Percentiles rank a stretch among this genome's conserved stretches.
These are phyloP conservation scores for Acer saccharum DNA, from an alignment of 345 rosid genomes.

Conservation along the genomic window DNA sequence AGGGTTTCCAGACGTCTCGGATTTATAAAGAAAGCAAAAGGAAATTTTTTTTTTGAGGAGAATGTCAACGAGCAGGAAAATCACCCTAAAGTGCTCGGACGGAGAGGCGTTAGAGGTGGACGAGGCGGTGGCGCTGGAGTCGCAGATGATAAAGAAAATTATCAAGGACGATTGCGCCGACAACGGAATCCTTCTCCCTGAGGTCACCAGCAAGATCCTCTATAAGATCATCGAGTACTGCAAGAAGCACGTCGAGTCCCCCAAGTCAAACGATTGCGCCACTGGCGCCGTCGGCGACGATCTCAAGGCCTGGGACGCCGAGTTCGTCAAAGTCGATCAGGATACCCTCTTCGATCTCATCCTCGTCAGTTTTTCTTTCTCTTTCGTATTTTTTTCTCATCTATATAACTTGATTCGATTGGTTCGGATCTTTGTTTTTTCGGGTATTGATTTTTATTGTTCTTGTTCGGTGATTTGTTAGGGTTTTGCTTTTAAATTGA, in stretches of 20 bases:
- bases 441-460: no score
- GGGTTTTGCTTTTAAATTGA: no score
- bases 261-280: constrained; percentile 33
- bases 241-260: constrained; percentile 62
- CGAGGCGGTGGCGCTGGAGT: no score
- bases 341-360: no score
- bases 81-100: constrained; percentile 55
- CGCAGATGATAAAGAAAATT: constrained; percentile 68
- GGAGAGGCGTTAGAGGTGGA: constrained; percentile 70
- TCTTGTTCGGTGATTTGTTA: no score
- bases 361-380: no score
- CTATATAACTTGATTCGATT: no score
- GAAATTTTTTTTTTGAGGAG: no score
- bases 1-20: constrained; percentile 1
- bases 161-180: constrained; percentile 63
- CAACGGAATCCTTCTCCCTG: constrained; percentile 62
- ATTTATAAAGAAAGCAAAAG: not conserved
- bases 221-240: constrained; percentile 77
- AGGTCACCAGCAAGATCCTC: constrained; percentile 64
- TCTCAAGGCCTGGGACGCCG: no score
- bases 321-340: constrained; percentile 65
- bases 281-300: constrained; percentile 29
- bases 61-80: constrained; percentile 35
- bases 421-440: no score
- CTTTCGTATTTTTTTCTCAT: no score